Base-by-base conservation (phyloP, 192 early-diverging fungal species). In the Endogone sp. region DNA sequence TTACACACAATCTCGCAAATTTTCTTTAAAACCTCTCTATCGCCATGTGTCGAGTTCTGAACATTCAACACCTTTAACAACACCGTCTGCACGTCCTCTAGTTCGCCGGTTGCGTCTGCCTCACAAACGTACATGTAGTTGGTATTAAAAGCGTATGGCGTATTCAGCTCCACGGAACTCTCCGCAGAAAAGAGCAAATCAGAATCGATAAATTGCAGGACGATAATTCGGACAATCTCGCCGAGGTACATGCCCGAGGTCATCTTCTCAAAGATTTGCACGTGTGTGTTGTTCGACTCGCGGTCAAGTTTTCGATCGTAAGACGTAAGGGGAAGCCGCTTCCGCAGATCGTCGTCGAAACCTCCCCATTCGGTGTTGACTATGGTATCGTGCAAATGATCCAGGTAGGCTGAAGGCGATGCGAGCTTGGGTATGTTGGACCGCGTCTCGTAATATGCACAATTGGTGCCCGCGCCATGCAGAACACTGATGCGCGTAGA, bases 321-420 rank as follows among this genome's bases (percentile, higher is more conserved):
- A 71, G 78, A 77, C 26, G 91, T 93, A 70, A 90, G 76, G 56
- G 94, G 94, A 22, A 98, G 83, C 29, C 91, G 82, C 49, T 76
- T 73, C 27, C 78, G 81, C 37, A 11, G 9, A 28, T 90, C 85
- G 56, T 82, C 79, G 71, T 91, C 88, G 78, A 91, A 95, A 56
- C 90, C 92, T 66, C 95, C 93, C 95, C 95, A 98, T 73, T 98
- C 95, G 60, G 88, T 94, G 75, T 96, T 98, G 79, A 97, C 87
- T 70, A 94, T 85, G 91, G 95, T 95, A 58, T 91, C 90, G n/a
- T n/a, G n/a, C n/a, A n/a, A n/a, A n/a, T n/a, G n/a, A 24, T 80
- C 79, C 20, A 56, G 37, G 22, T 22, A 65, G 29, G 63, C 79
- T 49, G 70, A 63, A 49, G 65, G 63, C 0, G 37, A 28, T n/a